These are phyloP conservation scores for Aspergillus fumigatiaffinis DNA, from an alignment of 2,329 filamentous ascomycete genomes.

Conservation along the genomic window DNA sequence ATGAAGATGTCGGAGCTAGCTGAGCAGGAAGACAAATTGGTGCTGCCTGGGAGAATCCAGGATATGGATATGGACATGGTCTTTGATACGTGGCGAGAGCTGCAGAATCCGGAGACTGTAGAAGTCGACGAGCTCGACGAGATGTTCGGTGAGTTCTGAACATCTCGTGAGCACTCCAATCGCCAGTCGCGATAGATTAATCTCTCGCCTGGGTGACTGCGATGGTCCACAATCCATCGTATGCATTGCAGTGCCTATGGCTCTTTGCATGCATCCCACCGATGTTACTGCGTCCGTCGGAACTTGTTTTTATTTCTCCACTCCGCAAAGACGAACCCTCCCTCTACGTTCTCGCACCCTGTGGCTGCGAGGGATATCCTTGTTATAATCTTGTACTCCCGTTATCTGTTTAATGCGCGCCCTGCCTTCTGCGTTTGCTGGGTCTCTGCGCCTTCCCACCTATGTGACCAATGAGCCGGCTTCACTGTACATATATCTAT, in stretches of 20 bases:
- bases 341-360: slow-evolving; percentile 5
- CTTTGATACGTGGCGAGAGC: slow-evolving; percentile 55
- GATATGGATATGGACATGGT: slow-evolving; percentile 37
- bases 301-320: slow-evolving; percentile 4
- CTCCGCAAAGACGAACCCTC: neutral
- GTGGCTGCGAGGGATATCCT: neutral
- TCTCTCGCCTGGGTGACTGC: neutral
- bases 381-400: slow-evolving; percentile 13
- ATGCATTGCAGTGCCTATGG: neutral
- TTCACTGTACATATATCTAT: slow-evolving; percentile 17
- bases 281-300: neutral
- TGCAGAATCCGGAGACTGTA: slow-evolving; percentile 77
- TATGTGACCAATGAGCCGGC: neutral
- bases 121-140: slow-evolving; percentile 91
- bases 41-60: slow-evolving; percentile 21
- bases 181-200: neutral
- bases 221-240: neutral
- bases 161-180: neutral
- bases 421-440: neutral
- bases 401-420: slow-evolving; percentile 14
- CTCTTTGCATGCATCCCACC: neutral
- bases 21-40: slow-evolving; percentile 45
- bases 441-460: slow-evolving; percentile 2
- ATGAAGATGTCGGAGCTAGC: slow-evolving; percentile 34
- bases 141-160: slow-evolving; percentile 71